Percentiles rank a stretch among this genome's conserved stretches.
Evolutionary conservation across 371 early-diverging fungal genomes (phyloP).

Genomic region (Mortierella polycephala): DNA sequence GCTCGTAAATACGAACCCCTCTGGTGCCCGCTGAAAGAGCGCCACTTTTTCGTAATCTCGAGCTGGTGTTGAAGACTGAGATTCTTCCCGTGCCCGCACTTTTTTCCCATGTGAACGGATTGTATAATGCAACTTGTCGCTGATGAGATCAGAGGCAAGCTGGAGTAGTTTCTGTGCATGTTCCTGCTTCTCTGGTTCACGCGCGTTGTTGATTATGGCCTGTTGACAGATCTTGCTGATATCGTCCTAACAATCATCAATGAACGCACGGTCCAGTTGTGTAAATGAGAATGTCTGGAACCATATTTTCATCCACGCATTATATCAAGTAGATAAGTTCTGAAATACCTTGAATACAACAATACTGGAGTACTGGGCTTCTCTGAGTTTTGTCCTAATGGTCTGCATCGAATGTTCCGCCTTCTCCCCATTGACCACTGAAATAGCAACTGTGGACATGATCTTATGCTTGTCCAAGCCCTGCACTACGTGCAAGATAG

Average conservation of each 20-base stretch:
- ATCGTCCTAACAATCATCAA: conserved; percentile 29
- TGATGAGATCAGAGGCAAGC: conserved; percentile 31
- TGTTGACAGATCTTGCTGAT: conserved; percentile 27
- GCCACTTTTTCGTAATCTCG: conserved; percentile 43
- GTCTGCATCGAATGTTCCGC: conserved; percentile 13
- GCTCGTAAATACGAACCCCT: conserved; percentile 51
- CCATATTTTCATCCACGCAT: neutral
- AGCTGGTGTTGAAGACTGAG: conserved; percentile 15
- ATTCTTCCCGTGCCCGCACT: conserved; percentile 37
- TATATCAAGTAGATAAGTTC: neutral
- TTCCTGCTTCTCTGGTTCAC: conserved; percentile 15
- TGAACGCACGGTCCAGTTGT: neutral
- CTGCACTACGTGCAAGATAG: conserved; percentile 26
- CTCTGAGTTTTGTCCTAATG: conserved; percentile 30
- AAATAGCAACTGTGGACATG: conserved; percentile 7
- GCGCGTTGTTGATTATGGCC: conserved; percentile 10
- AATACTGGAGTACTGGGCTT: conserved; percentile 24
- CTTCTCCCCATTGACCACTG: conserved; percentile 26
- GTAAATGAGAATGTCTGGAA: neutral
- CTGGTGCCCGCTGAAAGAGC: conserved; percentile 37
- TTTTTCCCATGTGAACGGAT: conserved; percentile 53
- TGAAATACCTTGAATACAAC: conserved; percentile 31
- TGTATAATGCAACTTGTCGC: conserved; percentile 44
- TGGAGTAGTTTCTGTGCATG: conserved; percentile 34
- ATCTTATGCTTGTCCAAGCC: conserved; percentile 28